Evolutionary conservation across 305 asterid genomes (phyloP).

Genomic region (Euphrasia arctica): DNA sequence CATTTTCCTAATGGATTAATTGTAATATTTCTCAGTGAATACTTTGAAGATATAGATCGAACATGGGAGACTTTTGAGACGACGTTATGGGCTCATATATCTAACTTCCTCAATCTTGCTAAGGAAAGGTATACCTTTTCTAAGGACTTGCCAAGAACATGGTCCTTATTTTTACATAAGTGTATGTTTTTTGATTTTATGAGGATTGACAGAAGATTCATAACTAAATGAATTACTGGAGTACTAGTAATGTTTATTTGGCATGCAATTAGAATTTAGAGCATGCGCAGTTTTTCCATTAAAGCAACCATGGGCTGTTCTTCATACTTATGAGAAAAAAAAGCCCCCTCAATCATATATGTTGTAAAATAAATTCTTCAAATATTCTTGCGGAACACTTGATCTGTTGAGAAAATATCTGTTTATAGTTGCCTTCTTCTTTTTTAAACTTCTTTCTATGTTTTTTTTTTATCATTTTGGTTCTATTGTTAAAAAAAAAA

Average conservation of each 20-base stretch:
- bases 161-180: slow-evolving; percentile 17
- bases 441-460: neutral
- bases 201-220: slow-evolving; percentile 11
- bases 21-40: slow-evolving; percentile 56
- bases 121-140: slow-evolving; percentile 74
- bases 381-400: neutral
- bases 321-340: neutral
- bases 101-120: slow-evolving; percentile 85
- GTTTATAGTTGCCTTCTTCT: neutral
- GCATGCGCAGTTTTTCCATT: slow-evolving; percentile 5
- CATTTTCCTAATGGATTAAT: slow-evolving; percentile 18
- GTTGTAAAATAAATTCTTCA: neutral
- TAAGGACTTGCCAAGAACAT: neutral
- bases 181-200: neutral
- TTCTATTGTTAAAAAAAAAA: neutral
- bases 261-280: neutral
- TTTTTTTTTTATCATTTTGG: neutral
- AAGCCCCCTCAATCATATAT: neutral
- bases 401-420: neutral
- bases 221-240: slow-evolving; percentile 17
- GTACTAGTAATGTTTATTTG: slow-evolving; percentile 5
- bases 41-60: slow-evolving; percentile 95
- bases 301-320: neutral
- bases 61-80: slow-evolving; percentile 99
- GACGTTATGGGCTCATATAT: slow-evolving; percentile 81